Evolutionary conservation across 345 rosid genomes (phyloP).

Genomic region (Hibiscus trionum): DNA sequence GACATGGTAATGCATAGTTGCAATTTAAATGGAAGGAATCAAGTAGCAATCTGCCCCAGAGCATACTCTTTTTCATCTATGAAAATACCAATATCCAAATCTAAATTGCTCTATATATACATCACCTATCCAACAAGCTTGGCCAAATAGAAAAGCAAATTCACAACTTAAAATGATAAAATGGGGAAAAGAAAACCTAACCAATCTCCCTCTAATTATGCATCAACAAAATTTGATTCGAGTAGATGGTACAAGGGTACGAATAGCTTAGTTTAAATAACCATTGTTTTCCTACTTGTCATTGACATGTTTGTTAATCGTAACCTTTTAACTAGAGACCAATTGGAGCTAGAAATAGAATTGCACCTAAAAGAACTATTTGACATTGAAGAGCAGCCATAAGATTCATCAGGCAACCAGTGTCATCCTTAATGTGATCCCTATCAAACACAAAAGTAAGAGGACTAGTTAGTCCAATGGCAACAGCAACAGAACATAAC

Average conservation of each 20-base stretch:
- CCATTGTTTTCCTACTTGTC: neutral
- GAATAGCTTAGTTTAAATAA: neutral
- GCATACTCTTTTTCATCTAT: neutral
- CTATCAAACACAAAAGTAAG: conserved; percentile 1
- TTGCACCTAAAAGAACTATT: neutral
- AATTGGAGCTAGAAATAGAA: neutral
- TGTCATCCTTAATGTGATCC: conserved; percentile 7
- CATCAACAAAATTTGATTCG: neutral
- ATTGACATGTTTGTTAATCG: neutral
- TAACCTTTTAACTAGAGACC: neutral
- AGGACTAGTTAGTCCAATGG: neutral
- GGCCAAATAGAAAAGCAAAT: neutral
- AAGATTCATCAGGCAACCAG: conserved; percentile 10
- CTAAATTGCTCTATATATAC: neutral
- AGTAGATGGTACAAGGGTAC: neutral
- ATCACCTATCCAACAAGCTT: neutral
- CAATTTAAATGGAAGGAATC: neutral
- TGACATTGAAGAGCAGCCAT: conserved; percentile 3
- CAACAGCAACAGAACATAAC: neutral
- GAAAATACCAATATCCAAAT: neutral
- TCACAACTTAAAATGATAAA: neutral
- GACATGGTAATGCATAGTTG: neutral
- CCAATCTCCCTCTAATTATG: neutral
- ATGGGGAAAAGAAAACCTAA: neutral
- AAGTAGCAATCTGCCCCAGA: neutral